These are phyloP conservation scores for Pestalotiopsis sp. DNA, from an alignment of 2,329 filamentous ascomycete genomes.

Conservation along the genomic window DNA sequence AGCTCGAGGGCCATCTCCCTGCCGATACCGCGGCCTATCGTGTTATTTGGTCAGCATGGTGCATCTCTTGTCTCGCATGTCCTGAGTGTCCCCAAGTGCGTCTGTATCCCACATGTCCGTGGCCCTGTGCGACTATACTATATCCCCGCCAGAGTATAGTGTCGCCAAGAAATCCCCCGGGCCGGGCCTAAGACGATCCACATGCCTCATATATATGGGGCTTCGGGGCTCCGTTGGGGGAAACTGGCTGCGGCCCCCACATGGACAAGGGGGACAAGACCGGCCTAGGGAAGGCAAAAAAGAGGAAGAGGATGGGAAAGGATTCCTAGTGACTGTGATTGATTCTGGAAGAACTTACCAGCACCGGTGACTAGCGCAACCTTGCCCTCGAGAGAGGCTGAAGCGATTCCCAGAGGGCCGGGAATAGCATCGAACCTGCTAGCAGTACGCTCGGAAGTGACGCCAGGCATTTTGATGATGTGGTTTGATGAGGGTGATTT, in stretches of 20 bases:
- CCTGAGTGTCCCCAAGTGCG: too few relatives aligned
- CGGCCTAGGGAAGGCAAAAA: neutral
- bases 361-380: conserved; percentile 39
- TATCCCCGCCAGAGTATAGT: neutral
- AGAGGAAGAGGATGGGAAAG: neutral
- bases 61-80: neutral
- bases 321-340: neutral
- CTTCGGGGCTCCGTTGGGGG: conserved; percentile 14
- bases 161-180: neutral
- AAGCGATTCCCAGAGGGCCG: conserved; percentile 37
- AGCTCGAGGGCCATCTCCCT: conserved; percentile 67
- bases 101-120: neutral
- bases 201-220: too few relatives aligned
- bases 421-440: conserved; percentile 38
- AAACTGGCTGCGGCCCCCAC: neutral
- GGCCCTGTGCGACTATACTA: neutral
- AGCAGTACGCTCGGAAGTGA: conserved; percentile 18
- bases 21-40: conserved; percentile 62
- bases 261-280: neutral
- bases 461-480: conserved; percentile 33
- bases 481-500: neutral
- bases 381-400: conserved; percentile 38
- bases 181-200: neutral
- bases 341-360: conserved; percentile 29
- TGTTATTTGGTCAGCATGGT: conserved; percentile 13